Evolutionary conservation across 805 yeast species (phyloP).

Genomic region (Candida broadrunensis): DNA sequence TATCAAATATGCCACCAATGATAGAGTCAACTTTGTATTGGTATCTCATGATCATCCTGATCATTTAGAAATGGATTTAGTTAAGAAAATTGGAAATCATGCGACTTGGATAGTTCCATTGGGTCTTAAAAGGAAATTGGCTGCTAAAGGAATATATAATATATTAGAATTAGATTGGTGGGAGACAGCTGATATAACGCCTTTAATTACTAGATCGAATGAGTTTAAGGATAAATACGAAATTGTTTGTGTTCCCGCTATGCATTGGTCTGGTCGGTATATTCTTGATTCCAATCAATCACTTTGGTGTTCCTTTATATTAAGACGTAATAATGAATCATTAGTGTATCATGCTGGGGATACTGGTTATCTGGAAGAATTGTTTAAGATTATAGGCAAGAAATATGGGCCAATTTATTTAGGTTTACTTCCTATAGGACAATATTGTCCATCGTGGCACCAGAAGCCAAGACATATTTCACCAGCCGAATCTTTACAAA

Average conservation of each 20-base stretch:
- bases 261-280: constrained; percentile 95
- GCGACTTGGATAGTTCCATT: constrained; percentile 84
- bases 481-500: constrained; percentile 72
- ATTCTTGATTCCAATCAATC: constrained; percentile 77
- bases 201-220: constrained; percentile 33
- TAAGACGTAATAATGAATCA: constrained; percentile 65
- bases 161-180: constrained; percentile 90
- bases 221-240: constrained; percentile 55
- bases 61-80: constrained; percentile 71
- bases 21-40: constrained; percentile 62
- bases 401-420: constrained; percentile 56
- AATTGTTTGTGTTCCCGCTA: constrained; percentile 86
- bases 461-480: constrained; percentile 84
- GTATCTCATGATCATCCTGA: constrained; percentile 97
- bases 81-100: constrained; percentile 48
- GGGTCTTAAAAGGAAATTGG: constrained; percentile 65
- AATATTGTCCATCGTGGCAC: constrained; percentile 94
- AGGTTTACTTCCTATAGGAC: constrained; percentile 89
- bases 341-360: constrained; percentile 91
- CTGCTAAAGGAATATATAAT: constrained; percentile 55
- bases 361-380: constrained; percentile 79
- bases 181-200: constrained; percentile 48
- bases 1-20: constrained; percentile 48
- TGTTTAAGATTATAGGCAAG: constrained; percentile 64
- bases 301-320: constrained; percentile 85